Percentiles rank a stretch among this genome's conserved stretches.
These are phyloP conservation scores for Phytophthora aleatoria DNA, from an alignment of 352 stramenopile species.

Conservation along the genomic window DNA sequence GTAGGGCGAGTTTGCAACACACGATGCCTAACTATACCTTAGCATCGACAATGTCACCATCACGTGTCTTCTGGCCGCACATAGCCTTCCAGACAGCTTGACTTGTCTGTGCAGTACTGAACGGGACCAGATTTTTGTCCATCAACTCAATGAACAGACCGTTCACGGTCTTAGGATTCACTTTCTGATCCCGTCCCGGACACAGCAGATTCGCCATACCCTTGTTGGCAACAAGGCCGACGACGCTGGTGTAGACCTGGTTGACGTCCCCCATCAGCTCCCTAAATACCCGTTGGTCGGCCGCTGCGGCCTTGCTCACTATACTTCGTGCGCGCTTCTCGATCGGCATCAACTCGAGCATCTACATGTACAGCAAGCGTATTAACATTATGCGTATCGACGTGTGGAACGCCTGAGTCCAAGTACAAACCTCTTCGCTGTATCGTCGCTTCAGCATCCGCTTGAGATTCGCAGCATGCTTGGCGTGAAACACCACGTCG, in stretches of 20 bases:
- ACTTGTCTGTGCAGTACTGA: neutral
- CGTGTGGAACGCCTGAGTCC: no score
- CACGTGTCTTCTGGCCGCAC: constrained; percentile 6
- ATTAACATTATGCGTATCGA: no score
- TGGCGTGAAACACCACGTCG: constrained; percentile 7
- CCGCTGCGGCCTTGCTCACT: neutral
- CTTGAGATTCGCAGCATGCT: constrained; percentile 23
- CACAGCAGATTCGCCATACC: constrained; percentile 6
- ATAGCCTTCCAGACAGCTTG: constrained; percentile 19
- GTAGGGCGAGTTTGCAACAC: neutral
- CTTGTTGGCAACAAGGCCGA: constrained; percentile 18
- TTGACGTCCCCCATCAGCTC: constrained; percentile 11
- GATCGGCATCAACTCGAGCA: constrained; percentile 28
- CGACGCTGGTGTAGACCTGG: constrained; percentile 8
- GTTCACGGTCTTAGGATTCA: constrained; percentile 5
- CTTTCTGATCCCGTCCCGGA: constrained; percentile 2
- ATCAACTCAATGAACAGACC: constrained; percentile 26
- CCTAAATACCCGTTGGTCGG: constrained; percentile 10
- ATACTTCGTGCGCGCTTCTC: neutral
- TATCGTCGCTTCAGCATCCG: constrained; percentile 29
- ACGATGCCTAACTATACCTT: constrained; percentile 11
- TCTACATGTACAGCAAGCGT: constrained; percentile 5
- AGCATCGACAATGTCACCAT: constrained; percentile 12
- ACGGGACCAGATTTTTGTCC: constrained; percentile 22
- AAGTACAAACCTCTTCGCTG: constrained; percentile 21